Evolutionary conservation across 1,284 basidiomycete genomes (phyloP).

Genomic region (Fomitopsis schrenkii): DNA sequence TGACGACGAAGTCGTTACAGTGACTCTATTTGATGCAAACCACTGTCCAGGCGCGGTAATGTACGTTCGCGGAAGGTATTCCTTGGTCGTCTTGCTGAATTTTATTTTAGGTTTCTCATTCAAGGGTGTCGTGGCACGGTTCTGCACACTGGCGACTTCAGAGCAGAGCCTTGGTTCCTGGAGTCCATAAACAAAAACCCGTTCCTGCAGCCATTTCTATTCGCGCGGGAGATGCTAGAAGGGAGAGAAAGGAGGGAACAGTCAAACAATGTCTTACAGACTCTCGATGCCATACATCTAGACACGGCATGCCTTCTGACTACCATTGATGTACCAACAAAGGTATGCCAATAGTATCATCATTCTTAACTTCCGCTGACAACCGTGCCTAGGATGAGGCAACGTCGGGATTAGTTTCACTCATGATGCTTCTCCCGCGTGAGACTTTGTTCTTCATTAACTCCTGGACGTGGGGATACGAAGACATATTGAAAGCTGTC

Average conservation of each 20-base stretch:
- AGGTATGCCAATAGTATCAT: constrained; percentile 40
- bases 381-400: constrained; percentile 53
- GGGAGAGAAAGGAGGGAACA: neutral
- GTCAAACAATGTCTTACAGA: constrained; percentile 26
- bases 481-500: constrained; percentile 78
- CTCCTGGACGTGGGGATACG: constrained; percentile 92
- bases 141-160: constrained; percentile 90
- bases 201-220: constrained; percentile 67
- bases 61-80: constrained; percentile 39
- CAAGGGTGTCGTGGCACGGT: constrained; percentile 70
- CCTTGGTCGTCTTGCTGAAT: constrained; percentile 1
- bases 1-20: constrained; percentile 53
- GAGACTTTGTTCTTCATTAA: constrained; percentile 84
- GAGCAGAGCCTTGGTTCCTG: constrained; percentile 81
- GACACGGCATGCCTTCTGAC: constrained; percentile 77
- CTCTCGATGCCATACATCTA: constrained; percentile 80
- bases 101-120: constrained; percentile 74
- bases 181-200: constrained; percentile 65
- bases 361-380: neutral
- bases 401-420: constrained; percentile 57
- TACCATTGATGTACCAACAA: constrained; percentile 61
- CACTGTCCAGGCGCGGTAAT: constrained; percentile 94
- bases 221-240: constrained; percentile 10
- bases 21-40: constrained; percentile 89
- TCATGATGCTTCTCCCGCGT: constrained; percentile 66